Conservation (phyloP, 305 asterid genomes). For the Solanum aculeatissimum region DNA sequence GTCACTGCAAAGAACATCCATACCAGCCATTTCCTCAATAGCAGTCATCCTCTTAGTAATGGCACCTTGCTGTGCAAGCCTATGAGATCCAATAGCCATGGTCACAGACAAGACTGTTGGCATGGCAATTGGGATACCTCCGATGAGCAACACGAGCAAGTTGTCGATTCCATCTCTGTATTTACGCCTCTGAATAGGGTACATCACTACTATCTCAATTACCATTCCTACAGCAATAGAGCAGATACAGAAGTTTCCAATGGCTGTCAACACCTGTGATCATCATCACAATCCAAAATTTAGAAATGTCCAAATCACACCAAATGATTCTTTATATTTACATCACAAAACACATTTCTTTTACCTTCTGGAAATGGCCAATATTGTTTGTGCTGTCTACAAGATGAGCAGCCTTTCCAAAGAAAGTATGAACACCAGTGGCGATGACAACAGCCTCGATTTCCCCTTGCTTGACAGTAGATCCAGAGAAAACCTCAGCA, state of each 20-base stretch:
- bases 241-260: constrained; percentile 83
- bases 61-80: constrained; percentile 84
- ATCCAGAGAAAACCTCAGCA: constrained; percentile 66
- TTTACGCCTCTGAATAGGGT: constrained; percentile 49
- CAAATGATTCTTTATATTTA: neutral
- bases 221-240: constrained; percentile 69
- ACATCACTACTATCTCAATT: constrained; percentile 65
- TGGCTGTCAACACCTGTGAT: constrained; percentile 59
- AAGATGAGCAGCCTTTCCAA: constrained; percentile 85
- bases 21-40: constrained; percentile 89
- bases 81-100: constrained; percentile 83
- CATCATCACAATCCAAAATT: neutral
- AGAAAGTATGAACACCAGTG: constrained; percentile 84
- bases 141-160: constrained; percentile 66
- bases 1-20: constrained; percentile 90
- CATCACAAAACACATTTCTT: neutral
- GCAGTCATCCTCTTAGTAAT: constrained; percentile 95
- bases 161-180: constrained; percentile 85
- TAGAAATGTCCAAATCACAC: neutral
- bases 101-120: constrained; percentile 83
- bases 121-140: constrained; percentile 94
- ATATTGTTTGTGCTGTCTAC: constrained; percentile 81
- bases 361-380: constrained; percentile 78
- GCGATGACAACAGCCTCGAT: constrained; percentile 76
- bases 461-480: constrained; percentile 88